Evolutionary conservation across 2,329 filamentous ascomycete genomes (phyloP).

Genomic region (Trichocomaceae sp.): DNA sequence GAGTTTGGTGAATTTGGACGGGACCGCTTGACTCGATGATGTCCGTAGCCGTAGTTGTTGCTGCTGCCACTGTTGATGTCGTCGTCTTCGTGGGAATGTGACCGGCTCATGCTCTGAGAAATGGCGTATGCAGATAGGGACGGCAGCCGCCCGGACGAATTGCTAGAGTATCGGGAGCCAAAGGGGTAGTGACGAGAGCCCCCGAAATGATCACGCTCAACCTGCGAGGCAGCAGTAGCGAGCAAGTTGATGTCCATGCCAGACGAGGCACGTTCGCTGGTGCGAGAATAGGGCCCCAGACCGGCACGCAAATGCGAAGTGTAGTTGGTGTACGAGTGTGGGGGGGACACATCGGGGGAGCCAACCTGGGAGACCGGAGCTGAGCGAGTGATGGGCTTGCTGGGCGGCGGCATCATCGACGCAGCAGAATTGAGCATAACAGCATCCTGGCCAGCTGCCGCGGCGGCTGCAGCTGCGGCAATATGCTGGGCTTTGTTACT

Average conservation of each 20-base stretch:
- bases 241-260: conserved; percentile 60
- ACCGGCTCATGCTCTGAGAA: conserved; percentile 79
- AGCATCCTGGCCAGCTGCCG: conserved; percentile 45
- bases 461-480: conserved; percentile 52
- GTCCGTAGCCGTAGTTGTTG: neutral
- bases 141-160: conserved; percentile 56
- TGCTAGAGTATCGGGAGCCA: conserved; percentile 40
- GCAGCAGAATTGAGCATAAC: conserved; percentile 37
- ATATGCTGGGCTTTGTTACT: conserved; percentile 74
- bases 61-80: conserved; percentile 57
- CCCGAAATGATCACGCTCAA: conserved; percentile 52
- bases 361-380: conserved; percentile 78
- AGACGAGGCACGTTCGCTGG: conserved; percentile 35
- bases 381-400: conserved; percentile 75
- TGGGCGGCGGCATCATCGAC: conserved; percentile 73
- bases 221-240: conserved; percentile 61
- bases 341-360: conserved; percentile 94
- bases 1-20: conserved; percentile 91
- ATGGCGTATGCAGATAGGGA: conserved; percentile 71
- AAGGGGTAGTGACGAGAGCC: conserved; percentile 43
- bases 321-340: conserved; percentile 70
- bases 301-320: conserved; percentile 53
- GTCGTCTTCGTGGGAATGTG: conserved; percentile 69
- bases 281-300: conserved; percentile 46
- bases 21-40: conserved; percentile 72